Conservation (phyloP, 177 flowering plant species). For the Vitis hybrid region DNA sequence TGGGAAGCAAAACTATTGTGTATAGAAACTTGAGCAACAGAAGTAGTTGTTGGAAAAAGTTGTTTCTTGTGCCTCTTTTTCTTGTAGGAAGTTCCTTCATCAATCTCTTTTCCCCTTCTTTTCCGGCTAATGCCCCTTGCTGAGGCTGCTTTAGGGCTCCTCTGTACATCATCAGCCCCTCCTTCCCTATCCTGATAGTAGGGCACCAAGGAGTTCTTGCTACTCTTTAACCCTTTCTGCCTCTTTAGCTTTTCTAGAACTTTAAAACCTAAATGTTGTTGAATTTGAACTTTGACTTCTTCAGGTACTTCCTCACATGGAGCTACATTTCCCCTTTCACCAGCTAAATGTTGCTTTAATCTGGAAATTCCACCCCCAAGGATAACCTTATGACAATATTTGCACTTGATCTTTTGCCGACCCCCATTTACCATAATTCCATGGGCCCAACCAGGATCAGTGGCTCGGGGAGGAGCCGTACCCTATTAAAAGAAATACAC, state of each 20-base stretch:
- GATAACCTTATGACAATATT: conserved; percentile 21
- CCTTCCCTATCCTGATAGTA: conserved; percentile 7
- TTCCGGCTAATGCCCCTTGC: not conserved
- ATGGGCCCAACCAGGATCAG: conserved; percentile 31
- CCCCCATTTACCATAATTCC: conserved; percentile 26
- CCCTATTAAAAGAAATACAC: conserved; percentile 9
- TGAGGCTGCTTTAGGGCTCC: conserved; percentile 3
- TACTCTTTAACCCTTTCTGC: conserved; percentile 12
- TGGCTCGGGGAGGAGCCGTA: conserved; percentile 21
- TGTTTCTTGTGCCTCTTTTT: conserved; percentile 14
- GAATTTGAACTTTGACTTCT: conserved; percentile 21
- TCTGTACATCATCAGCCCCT: conserved; percentile 3
- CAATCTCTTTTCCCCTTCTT: conserved; percentile 17
- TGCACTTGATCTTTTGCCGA: conserved; percentile 22
- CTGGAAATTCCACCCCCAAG: conserved; percentile 28
- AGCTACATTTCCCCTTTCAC: conserved; percentile 24
- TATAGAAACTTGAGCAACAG: conserved; percentile 9
- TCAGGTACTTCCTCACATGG: conserved; percentile 25
- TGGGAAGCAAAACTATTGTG: conserved; percentile 15
- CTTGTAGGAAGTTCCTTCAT: conserved; percentile 8
- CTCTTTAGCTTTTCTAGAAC: conserved; percentile 16
- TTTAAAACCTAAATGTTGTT: conserved; percentile 17
- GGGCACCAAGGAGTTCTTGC: conserved; percentile 2
- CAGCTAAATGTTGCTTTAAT: conserved; percentile 27
- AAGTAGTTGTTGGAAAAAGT: conserved; percentile 4